Evolutionary conservation across 2,329 filamentous ascomycete genomes (phyloP).

Genomic region (Neofusicoccum ribis): DNA sequence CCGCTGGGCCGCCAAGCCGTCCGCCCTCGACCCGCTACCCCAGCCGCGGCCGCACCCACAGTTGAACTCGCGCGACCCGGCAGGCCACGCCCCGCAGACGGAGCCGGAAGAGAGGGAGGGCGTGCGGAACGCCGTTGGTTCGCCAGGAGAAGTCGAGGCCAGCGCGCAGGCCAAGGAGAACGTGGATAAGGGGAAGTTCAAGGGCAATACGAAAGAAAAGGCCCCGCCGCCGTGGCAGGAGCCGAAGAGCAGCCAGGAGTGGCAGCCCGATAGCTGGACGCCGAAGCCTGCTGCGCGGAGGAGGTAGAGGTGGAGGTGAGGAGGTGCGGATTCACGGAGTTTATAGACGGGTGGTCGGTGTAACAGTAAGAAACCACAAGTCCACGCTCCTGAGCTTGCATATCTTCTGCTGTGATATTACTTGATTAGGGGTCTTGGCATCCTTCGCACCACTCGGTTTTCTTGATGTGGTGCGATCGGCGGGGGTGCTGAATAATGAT

Average conservation of each 20-base stretch:
- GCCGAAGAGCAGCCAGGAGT: conserved; percentile 44
- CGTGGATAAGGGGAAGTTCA: conserved; percentile 34
- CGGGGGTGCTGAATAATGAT: conserved; percentile 2
- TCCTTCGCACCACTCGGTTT: background rate
- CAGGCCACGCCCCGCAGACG: conserved; percentile 37
- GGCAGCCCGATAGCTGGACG: conserved; percentile 50
- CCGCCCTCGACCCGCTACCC: conserved; percentile 58
- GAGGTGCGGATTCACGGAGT: background rate
- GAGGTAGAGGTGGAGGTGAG: background rate
- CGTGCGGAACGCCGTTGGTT: conserved; percentile 27
- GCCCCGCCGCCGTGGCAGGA: conserved; percentile 42
- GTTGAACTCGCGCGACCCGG: conserved; percentile 45
- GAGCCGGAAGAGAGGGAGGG: conserved; percentile 32
- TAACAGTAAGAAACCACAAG: background rate
- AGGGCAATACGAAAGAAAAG: conserved; percentile 24
- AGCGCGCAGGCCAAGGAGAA: conserved; percentile 24
- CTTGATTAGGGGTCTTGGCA: background rate
- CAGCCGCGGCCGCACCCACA: conserved; percentile 50
- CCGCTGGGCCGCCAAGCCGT: conserved; percentile 61
- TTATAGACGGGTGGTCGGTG: background rate
- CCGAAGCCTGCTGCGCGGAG: conserved; percentile 39
- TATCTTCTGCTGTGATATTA: background rate
- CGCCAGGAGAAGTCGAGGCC: conserved; percentile 33
- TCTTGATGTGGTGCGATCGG: background rate
- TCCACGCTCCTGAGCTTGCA: background rate